Evolutionary conservation across 495 filamentous ascomycete genomes (phyloP), one percentile per base, ranked within the genome.

Genomic region (Aspergillus biplanus): DNA sequence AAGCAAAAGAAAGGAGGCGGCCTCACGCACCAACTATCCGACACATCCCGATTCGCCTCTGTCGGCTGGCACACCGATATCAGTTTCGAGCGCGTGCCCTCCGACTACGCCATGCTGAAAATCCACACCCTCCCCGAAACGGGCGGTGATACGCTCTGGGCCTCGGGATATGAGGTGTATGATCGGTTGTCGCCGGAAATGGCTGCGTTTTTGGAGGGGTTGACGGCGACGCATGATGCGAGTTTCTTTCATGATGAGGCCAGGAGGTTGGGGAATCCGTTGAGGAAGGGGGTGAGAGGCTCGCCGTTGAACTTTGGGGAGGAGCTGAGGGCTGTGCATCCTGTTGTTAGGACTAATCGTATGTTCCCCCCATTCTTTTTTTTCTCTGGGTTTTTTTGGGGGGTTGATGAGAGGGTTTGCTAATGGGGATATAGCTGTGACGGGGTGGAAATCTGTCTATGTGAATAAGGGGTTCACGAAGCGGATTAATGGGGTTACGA

Each of bases 391-490:
- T 21, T 13, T 55, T n/a, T 6, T 33, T 48, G 1, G 13, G 16
- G 5, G 33, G 46, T 49, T 39, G 42, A 13, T 21, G 5, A 6
- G 13, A n/a, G n/a, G n/a, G n/a, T n/a, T n/a, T 33, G 16, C 57
- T 7, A 63, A 16, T 42, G 16, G 11, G n/a, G 27, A 7, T 1
- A 39, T 44, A 89, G 71, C 76, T 2, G 87, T 92, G 0, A 92
- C 90, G 0, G 90, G 90, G 3, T 93, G 90, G 90, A 91, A 91
- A 71, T 81, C 75, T 5, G 76, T 94, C 13, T 93, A 87, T 67
- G 87, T 83, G 2, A 82, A 88, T 32, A 87, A 87, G 49, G 80
- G 80, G 12, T 87, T 90, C 74, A 78, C 86, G 2, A 73, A 83
- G 65, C 71, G 80, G 8, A 89, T 93, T 75, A 85, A 92, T 71